Evolutionary conservation across 2,329 filamentous ascomycete species (phyloP), one percentile per base, ranked within the genome.

Genomic region (Pleurostoma richardsiae): DNA sequence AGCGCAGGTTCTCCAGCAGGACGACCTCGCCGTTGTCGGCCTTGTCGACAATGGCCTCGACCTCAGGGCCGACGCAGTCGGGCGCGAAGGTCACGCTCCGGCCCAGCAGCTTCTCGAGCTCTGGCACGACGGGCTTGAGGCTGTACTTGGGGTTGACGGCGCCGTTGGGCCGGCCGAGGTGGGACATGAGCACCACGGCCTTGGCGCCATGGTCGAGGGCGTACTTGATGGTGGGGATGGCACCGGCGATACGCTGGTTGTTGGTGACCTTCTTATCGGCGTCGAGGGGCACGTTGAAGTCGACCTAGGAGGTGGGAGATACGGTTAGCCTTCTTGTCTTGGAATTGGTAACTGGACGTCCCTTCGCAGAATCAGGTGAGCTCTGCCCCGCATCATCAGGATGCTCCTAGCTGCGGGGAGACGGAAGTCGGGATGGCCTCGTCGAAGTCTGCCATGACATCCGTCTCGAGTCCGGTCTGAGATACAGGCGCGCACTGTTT

Each of bases 281-380:
- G 67, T 99, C 90, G 64, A 99, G 90, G 55, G 94, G 94, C 48
- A 99, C 95, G 74, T 99, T 99, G 85, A 99, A 99, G 82, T 99
- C 94, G 70, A 99, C 92, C 91, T 96, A 62, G 44, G 45, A 31
- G 8, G 39, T 19, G 19, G 19, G 19, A 19, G 19, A 19, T 19
- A 19, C 19, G 19, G 19, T 19, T 19, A 19, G 19, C 19, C 19
- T 19, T 19, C 19, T 19, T 19, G 19, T 19, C 19, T 19, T 19
- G 19, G 19, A 19, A 2, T 19, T 19, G 19, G 19, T 19, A 19
- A 19, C 19, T 19, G 19, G 19, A 19, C 19, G 19, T 2, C 19
- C 19, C 19, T 19, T 19, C 19, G 19, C 19, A 19, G 19, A 19
- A 19, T 19, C 19, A 19, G 19, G 19, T 19, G 19, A 19, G 19